Evolutionary conservation across 2,329 filamentous ascomycete genomes (phyloP).

Genomic region (Exophiala oligosperma): DNA sequence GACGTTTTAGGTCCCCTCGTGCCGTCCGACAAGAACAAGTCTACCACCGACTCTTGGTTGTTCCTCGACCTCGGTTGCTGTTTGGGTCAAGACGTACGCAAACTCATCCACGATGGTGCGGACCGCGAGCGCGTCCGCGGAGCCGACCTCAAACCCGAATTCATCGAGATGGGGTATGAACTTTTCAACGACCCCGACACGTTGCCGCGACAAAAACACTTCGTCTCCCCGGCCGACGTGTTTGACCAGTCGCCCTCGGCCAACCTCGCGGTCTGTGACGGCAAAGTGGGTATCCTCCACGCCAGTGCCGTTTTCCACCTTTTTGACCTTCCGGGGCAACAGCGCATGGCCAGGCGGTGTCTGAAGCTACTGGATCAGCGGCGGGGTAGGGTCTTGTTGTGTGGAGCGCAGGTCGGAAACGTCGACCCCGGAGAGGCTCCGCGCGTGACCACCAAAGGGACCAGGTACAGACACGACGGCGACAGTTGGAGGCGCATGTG

Average conservation of each 20-base stretch:
- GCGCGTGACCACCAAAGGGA: constrained; percentile 16
- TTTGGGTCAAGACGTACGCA: constrained; percentile 46
- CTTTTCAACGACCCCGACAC: constrained; percentile 41
- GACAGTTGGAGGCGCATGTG: constrained; percentile 55
- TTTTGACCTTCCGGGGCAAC: constrained; percentile 40
- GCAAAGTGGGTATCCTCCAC: constrained; percentile 37
- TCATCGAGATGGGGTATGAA: constrained; percentile 44
- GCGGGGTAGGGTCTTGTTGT: constrained; percentile 23
- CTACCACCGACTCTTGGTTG: constrained; percentile 13
- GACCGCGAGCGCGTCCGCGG: constrained; percentile 44
- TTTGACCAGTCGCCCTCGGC: constrained; percentile 27
- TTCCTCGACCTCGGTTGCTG: constrained; percentile 48
- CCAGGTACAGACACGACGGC: constrained; percentile 37
- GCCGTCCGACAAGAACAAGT: background rate
- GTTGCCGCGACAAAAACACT: constrained; percentile 34
- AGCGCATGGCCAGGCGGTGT: constrained; percentile 26
- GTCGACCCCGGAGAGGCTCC: constrained; percentile 22
- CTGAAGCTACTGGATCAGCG: constrained; percentile 19
- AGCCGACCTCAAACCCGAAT: constrained; percentile 34
- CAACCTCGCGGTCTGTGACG: constrained; percentile 28
- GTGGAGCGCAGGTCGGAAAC: constrained; percentile 30
- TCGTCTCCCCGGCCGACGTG: constrained; percentile 38
- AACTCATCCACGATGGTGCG: constrained; percentile 50
- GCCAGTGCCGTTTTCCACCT: constrained; percentile 43
- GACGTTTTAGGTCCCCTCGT: constrained; percentile 26